Base-by-base conservation (phyloP, 2,329 filamentous ascomycete species). In the Endoconidiophora polonica region DNA sequence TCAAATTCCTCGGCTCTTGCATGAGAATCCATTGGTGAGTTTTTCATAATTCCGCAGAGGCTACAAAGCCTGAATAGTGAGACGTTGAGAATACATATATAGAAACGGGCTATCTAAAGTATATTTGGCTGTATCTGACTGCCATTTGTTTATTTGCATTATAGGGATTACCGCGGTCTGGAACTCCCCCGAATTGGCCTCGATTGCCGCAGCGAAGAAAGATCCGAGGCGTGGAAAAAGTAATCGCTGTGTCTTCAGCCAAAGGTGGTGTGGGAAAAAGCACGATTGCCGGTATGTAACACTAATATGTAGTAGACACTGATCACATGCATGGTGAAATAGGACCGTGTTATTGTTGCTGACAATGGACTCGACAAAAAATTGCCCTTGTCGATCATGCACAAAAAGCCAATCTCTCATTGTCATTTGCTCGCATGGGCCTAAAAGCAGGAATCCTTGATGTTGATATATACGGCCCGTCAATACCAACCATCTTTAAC, bases 201-300 rank as follows among this genome's bases (percentile, higher is more conserved):
- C 85, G 86, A 22, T 73, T 94, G 9, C 90, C 91, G 0, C 76
- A 86, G 58, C 81, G 83, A 59, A 77, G 86, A 56, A 79, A 77
- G 57, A 94, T 98, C 57, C 74, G 76, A 23, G 79, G 88, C 62
- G 90, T 98, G 22, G 76, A 79, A 56, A 94, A 94, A 62, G 79
- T 95, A n/a, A 77, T 98, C 53, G 87, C 88, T n/a, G 86, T 98
- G 12, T 94, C 87, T 3, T 96, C 88, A 1, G 91, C 91, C 12
- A 98, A 98, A 62, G 91, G 91, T 2, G 91, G 91, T n/a, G 91
- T 98, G 0, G 91, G 91, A 1, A 98, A 98, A 63, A 94, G 86
- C 57, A 98, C 91, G 5, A 79, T 96, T 42, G 81, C 90, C 53
- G 83, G 85, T 85, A 59, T 48, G 65, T 63, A 36, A 14, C 2